Base-by-base conservation (phyloP, 441 rosid genomes). In the Euphorbia schlechtendalii region DNA sequence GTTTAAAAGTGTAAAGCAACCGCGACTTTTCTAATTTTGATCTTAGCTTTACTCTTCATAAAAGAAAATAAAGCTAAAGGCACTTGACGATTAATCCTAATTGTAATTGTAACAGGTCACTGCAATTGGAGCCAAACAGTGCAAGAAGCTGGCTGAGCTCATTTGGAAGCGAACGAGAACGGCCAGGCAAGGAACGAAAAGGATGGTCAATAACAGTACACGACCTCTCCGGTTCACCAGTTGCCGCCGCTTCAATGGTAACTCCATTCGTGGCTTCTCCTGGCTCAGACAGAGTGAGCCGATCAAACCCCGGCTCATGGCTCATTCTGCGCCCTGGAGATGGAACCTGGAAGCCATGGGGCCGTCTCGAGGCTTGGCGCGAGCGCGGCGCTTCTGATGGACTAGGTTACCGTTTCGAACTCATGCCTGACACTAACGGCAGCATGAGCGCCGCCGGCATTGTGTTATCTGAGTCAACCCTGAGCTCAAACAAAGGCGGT, bases 311-410 rank as follows among this genome's bases (percentile, higher is more conserved):
- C 0, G 97, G 97, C 5, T 77, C 83, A 0, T 92, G 97, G 97
- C 94, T 92, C 25, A 86, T 90, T 54, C 86, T 92, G 60, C 88
- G 96, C n/a, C 96, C 92, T 0, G 85, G 92, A 0, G 92, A 80
- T 45, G 81, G 86, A 54, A 90, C 92, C 11, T 92, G 97, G 98
- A 88, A 87, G 59, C 94, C 98, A 0, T 92, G 97, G 98, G 97
- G 95, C 0, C 77, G 92, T 3, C 91, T 92, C 2, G 95, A 92
- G 77, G 96, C 97, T 1, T 93, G 94, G 96, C 87, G 96, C 15
- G 97, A 86, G 80, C 89, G 89, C 0, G 89, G 90, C 9, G 67
- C 81, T 11, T 76, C 82, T 0, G 87, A 88, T 8, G 84, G 96
- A 0, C 86, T 92, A 0, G 98, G 97, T 1, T 88, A 83, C 69